These are phyloP conservation scores for Candida ovalis DNA, from an alignment of 805 yeast species.

Conservation along the genomic window DNA sequence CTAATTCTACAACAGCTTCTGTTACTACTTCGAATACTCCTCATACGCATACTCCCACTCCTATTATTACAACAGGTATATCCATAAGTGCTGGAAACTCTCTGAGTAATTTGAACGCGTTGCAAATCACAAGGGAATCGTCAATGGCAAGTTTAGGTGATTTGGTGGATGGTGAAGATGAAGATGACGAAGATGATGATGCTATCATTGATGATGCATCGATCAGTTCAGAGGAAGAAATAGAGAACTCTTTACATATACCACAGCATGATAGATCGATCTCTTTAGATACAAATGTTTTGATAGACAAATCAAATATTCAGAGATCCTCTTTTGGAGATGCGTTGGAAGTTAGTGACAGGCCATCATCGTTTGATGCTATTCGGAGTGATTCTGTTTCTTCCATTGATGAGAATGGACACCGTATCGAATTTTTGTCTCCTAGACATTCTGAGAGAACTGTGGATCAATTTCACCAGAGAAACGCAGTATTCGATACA, in stretches of 20 bases:
- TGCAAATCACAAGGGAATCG: neutral
- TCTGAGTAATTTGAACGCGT: neutral
- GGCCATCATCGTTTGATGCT: neutral
- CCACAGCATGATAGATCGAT: neutral
- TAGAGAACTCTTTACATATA: neutral
- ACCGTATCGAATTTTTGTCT: neutral
- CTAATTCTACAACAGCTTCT: neutral
- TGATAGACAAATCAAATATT: neutral
- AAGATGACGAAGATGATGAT: conserved; percentile 6
- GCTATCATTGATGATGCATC: conserved; percentile 3
- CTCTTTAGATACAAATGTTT: neutral
- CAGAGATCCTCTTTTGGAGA: neutral
- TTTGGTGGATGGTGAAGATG: conserved; percentile 5
- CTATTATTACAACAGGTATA: neutral
- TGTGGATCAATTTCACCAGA: neutral
- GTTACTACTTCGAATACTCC: neutral
- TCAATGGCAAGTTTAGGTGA: neutral
- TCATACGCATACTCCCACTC: no score
- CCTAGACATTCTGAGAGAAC: neutral
- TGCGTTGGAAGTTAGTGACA: neutral
- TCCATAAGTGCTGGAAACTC: neutral
- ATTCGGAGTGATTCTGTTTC: neutral
- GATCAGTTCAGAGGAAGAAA: conserved; percentile 1
- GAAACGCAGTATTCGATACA: neutral
- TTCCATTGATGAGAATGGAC: neutral